Evolutionary conservation across 345 rosid genomes (phyloP), one percentile per base, ranked within the genome.

Genomic region (Capsella bursapastoris): DNA sequence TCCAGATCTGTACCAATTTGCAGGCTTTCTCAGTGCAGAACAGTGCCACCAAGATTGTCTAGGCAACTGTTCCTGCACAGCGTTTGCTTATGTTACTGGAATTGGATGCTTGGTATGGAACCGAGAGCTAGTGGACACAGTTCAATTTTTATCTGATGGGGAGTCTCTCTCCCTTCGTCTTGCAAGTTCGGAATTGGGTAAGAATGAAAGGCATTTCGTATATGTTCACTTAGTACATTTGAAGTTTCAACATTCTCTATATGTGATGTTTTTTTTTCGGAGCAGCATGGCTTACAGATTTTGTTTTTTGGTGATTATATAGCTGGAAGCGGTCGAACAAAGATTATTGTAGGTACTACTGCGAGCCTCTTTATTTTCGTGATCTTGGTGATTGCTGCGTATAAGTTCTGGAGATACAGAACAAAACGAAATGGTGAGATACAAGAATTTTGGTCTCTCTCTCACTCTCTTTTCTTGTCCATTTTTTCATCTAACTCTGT

Each of bases 31-130:
- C 12, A 32, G 40, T 31, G 37, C 37, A 27, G 15, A 35, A 37
- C 60, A 62, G 15, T 72, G 76, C 28, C 4, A 52, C 14, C 28
- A 49, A 18, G 43, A 7, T 37, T 72, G 76, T 52, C 49, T 63
- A 29, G 66, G 68, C 5, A 72, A 72, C 6, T 72, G 76, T 41
- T 72, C 76, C 4, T 72, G 76, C 28, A 25, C 40, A n/a, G 76
- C 76, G 10, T 69, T 13, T 69, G 53, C 64, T n/a, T 52, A 69
- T 40, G 48, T 69, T 13, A 45, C 43, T 68, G 80, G 70, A 10
- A 76, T 68, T 52, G 78, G 81, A 37, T 78, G 81, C 49, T 40
- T 72, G 22, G 51, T 61, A 7, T 73, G 81, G 81, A 71, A 34
- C n/a, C 41, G 60, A 4, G 27, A 72, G 65, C 70, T 78, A 0